A percentile compares a stretch with the other conserved stretches of the same genome.
phyloP scores from a whole-genome alignment of 371 early-diverging fungal genomes.

The Capniomyces stellatus region DNA sequence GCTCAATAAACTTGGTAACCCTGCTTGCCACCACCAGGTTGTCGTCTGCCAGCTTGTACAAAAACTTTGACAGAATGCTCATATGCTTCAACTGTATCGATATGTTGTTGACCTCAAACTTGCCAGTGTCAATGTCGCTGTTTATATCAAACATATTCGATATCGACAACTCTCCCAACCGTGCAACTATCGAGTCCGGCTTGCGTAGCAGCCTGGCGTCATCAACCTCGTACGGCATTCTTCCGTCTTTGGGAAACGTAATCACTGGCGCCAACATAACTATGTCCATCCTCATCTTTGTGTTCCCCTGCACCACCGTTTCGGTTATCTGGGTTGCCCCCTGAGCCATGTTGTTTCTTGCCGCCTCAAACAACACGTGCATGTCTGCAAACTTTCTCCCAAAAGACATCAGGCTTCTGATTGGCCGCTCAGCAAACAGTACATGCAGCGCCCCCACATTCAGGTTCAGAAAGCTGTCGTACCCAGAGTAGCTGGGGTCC shows the following conservation, averaged over 20 bases:
- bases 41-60: conserved; percentile 13
- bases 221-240: conserved; percentile 13
- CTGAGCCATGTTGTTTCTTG: conserved; percentile 63
- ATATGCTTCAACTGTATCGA: conserved; percentile 38
- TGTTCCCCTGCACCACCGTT: conserved; percentile 35
- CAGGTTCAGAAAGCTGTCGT: conserved; percentile 60
- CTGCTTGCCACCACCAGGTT: not conserved
- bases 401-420: conserved; percentile 35
- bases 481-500: conserved; percentile 47
- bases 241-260: conserved; percentile 52
- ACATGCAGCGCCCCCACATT: conserved; percentile 68
- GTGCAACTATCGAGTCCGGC: conserved; percentile 43
- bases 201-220: not conserved
- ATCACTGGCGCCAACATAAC: conserved; percentile 73
- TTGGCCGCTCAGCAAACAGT: conserved; percentile 42
- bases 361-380: conserved; percentile 73
- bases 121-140: conserved; percentile 13
- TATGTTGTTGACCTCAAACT: conserved; percentile 19
- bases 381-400: conserved; percentile 65
- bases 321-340: conserved; percentile 60
- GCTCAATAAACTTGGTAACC: conserved; percentile 2
- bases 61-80: conserved; percentile 27
- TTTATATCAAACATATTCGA: conserved; percentile 41
- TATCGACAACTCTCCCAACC: conserved; percentile 76
- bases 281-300: conserved; percentile 70